These are phyloP conservation scores for Ciborinia camelliae DNA, from an alignment of 2,329 filamentous ascomycete genomes.

Conservation along the genomic window DNA sequence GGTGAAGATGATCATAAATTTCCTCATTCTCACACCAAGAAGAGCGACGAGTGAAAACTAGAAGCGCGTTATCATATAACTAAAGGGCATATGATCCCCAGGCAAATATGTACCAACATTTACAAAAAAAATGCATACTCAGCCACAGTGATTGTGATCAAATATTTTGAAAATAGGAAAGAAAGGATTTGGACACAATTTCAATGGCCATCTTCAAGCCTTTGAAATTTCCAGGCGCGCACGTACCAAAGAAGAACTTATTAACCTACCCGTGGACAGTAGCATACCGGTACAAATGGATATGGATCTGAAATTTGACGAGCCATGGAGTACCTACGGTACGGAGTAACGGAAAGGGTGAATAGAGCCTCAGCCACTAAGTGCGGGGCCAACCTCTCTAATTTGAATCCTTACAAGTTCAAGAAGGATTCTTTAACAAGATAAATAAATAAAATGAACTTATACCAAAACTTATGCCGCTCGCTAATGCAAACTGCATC, in stretches of 20 bases:
- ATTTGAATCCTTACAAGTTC: background rate
- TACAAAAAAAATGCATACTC: background rate
- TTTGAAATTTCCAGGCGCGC: conserved; percentile 4
- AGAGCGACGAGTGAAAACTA: background rate
- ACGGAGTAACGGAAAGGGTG: background rate
- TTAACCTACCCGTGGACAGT: too few species aligned
- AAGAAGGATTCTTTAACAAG: background rate
- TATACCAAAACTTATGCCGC: conserved; percentile 2
- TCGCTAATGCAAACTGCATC: conserved; percentile 18
- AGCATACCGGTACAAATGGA: too few species aligned
- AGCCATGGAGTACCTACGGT: too few species aligned
- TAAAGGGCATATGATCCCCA: background rate
- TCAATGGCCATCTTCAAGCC: conserved; percentile 8
- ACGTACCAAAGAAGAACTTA: background rate
- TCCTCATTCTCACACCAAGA: background rate
- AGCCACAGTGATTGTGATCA: background rate
- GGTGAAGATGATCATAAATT: background rate
- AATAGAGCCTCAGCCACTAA: conserved; percentile 3
- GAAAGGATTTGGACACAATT: background rate
- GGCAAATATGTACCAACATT: background rate
- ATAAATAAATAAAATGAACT: background rate
- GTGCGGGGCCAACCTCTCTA: conserved; percentile 13
- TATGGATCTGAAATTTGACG: conserved; percentile 3
- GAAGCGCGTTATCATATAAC: background rate
- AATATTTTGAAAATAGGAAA: background rate